These are phyloP conservation scores for Rhynchosporium secalis DNA, from an alignment of 2,329 filamentous ascomycete genomes.

Conservation along the genomic window DNA sequence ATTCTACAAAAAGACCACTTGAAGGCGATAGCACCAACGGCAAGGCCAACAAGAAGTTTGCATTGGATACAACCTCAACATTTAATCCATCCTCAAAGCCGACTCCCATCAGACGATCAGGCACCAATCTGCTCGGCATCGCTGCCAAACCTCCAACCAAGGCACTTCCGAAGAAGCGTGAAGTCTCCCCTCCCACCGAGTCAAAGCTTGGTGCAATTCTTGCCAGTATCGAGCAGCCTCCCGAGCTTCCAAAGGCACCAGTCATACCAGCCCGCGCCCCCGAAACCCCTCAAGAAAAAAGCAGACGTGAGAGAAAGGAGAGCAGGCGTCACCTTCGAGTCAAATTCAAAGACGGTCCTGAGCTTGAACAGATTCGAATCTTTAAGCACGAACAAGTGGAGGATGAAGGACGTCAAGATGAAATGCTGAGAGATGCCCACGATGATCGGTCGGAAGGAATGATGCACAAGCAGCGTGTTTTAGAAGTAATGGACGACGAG, in stretches of 20 bases:
- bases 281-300: constrained; percentile 68
- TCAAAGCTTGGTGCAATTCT: constrained; percentile 40
- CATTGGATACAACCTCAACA: constrained; percentile 34
- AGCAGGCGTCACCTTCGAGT: constrained; percentile 69
- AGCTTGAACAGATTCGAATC: constrained; percentile 64
- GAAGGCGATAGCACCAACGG: constrained; percentile 37
- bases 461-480: constrained; percentile 58
- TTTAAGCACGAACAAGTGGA: constrained; percentile 74
- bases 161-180: constrained; percentile 41
- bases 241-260: constrained; percentile 37
- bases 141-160: constrained; percentile 35
- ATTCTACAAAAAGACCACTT: constrained; percentile 36
- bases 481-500: constrained; percentile 56
- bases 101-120: constrained; percentile 31
- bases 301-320: constrained; percentile 71
- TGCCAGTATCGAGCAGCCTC: constrained; percentile 39
- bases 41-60: constrained; percentile 40
- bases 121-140: constrained; percentile 36
- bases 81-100: constrained; percentile 32
- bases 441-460: constrained; percentile 74
- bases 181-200: constrained; percentile 36
- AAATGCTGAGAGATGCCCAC: constrained; percentile 69
- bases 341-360: constrained; percentile 66
- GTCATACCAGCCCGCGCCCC: constrained; percentile 38
- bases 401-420: constrained; percentile 65